These are phyloP conservation scores for Benincasa hispida DNA, from an alignment of 306 rosid species.

Conservation along the genomic window DNA sequence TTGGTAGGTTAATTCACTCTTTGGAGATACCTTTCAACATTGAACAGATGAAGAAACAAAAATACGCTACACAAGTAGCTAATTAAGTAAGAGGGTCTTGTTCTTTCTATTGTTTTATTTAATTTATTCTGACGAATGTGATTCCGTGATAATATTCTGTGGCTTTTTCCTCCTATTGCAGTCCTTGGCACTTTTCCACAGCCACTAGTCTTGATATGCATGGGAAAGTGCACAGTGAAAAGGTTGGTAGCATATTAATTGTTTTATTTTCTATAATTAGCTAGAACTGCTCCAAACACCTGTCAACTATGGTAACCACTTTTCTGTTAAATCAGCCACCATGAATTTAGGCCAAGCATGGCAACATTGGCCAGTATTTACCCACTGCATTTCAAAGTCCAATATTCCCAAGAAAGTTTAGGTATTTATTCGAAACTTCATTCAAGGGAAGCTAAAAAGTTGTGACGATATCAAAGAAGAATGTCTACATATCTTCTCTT, in stretches of 20 bases:
- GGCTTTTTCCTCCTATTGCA: slow-evolving; percentile 17
- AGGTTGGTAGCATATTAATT: slow-evolving; percentile 23
- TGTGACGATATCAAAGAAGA: not conserved
- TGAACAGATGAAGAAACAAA: slow-evolving; percentile 82
- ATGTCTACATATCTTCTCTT: not conserved
- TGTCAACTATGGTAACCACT: not conserved
- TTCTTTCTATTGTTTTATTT: not conserved
- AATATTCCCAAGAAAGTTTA: not conserved
- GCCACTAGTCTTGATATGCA: slow-evolving; percentile 84
- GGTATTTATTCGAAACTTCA: not conserved
- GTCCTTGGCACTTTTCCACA: slow-evolving; percentile 94
- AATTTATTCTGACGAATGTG: not conserved
- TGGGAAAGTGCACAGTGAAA: slow-evolving; percentile 39
- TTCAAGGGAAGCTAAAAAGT: not conserved
- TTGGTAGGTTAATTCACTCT: slow-evolving; percentile 55
- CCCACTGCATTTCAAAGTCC: not conserved
- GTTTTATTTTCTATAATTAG: not conserved
- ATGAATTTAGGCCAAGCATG: not conserved
- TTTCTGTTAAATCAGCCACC: not conserved
- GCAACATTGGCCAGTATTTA: not conserved
- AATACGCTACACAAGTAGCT: slow-evolving; percentile 78
- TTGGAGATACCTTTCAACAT: slow-evolving; percentile 74
- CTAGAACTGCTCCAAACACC: not conserved
- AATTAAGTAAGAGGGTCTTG: slow-evolving; percentile 47
- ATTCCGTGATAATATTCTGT: not conserved